Base-by-base conservation (phyloP, 768 basidiomycete species). In the Boletus bicolor region DNA sequence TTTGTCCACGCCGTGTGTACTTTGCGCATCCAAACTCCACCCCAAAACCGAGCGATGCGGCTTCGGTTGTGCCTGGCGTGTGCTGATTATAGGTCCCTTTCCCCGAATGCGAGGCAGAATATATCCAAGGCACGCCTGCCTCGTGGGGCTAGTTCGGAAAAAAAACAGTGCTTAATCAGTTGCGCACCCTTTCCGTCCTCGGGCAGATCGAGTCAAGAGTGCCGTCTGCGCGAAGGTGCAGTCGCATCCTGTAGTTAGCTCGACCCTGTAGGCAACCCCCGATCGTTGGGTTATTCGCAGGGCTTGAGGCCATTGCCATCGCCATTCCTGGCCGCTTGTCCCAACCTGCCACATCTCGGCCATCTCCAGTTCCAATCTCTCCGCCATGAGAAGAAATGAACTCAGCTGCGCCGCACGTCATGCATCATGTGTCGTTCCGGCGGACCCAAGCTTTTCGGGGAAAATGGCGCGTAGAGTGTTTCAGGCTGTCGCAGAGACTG, bases 11-110 rank as follows among this genome's bases (percentile, higher is more conserved):
- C 28, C 32, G 48, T 45, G 48, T 15, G 48, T 54, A 49, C 51
- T 34, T 56, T 56, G 53, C 41, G 36, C 32, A 21, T 21, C 24
- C 46, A 59, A 59, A 62, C 53, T 45, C 56, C 61, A 54, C 59
- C 42, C 55, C 56, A 51, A 43, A 36, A 21, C 44, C 28, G 54
- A 49, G 42, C 7, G 1, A 15, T 19, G 19, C 19, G 38, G 26
- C 17, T 30, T 42, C 19, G 28, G 12, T 1, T 32, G 59, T 61
- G 53, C 59, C 59, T 61, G 58, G 17, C 49, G 19, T 46, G 53
- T 26, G 17, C 54, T 17, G 35, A 44, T 38, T 55, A 44, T 55
- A 34, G 43, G 8, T n/a, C 19, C 10, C 26, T 54, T 54, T 54
- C 51, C 26, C 54, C 35, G 15, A 43, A 17, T 44, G 30, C 42